phyloP scores from a whole-genome alignment of 495 filamentous ascomycete genomes.

The Neurospora sp. region DNA sequence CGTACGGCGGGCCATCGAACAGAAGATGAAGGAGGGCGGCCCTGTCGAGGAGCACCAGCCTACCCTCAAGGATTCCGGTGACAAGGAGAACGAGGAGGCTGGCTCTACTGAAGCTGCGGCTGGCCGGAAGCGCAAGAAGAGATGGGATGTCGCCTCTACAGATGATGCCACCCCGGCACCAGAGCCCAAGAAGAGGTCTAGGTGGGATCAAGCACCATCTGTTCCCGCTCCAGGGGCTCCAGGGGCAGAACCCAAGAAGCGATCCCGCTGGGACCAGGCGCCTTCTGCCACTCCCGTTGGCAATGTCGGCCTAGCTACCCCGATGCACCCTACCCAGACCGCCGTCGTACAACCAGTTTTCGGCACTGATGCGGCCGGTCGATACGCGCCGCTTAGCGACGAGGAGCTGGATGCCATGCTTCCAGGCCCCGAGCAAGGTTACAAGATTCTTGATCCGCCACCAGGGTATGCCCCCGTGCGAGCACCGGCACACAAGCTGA shows the following conservation, averaged over 20 bases:
- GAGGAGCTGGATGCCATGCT: constrained; percentile 91
- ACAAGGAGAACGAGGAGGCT: constrained; percentile 64
- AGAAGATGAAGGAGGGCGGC: constrained; percentile 42
- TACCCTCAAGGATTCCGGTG: constrained; percentile 52
- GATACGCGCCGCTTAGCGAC: constrained; percentile 74
- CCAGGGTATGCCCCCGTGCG: constrained; percentile 85
- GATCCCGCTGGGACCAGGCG: constrained; percentile 86
- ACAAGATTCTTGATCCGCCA: constrained; percentile 86
- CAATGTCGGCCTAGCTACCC: constrained; percentile 71
- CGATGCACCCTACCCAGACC: constrained; percentile 71
- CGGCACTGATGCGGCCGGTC: constrained; percentile 69
- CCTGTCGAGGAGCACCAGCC: constrained; percentile 55
- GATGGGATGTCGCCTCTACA: constrained; percentile 70
- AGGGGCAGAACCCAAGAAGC: constrained; percentile 47
- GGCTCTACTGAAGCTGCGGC: constrained; percentile 53
- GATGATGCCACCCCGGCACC: constrained; percentile 27
- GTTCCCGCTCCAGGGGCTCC: constrained; percentile 42
- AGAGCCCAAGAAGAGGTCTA: constrained; percentile 64
- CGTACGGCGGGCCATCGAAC: constrained; percentile 68
- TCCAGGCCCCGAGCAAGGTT: constrained; percentile 67
- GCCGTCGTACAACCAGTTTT: constrained; percentile 51
- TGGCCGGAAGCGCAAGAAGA: constrained; percentile 78
- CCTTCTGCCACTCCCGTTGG: constrained; percentile 77
- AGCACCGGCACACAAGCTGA: constrained; percentile 64
- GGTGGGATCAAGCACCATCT: constrained; percentile 83